A percentile compares a stretch with the other conserved stretches of the same genome.
These are phyloP conservation scores for Schizopora paradoxa DNA, from an alignment of 1,284 basidiomycete species.

Conservation along the genomic window DNA sequence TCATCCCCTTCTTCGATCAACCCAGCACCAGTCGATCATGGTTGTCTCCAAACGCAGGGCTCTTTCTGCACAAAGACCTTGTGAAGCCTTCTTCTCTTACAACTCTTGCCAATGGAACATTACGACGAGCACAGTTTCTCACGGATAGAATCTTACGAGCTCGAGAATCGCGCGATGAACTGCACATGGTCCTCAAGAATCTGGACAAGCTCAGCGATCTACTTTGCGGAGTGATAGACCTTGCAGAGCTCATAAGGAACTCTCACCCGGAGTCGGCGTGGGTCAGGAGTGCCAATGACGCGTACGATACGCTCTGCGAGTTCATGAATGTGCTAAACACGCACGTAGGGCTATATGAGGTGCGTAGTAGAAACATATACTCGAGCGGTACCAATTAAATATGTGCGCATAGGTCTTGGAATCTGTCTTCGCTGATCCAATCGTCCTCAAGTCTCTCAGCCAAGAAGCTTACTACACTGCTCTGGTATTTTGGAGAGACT, in stretches of 20 bases:
- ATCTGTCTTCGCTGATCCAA: slow-evolving; percentile 56
- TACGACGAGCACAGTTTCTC: slow-evolving; percentile 66
- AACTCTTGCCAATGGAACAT: slow-evolving; percentile 63
- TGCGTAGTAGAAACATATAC: slow-evolving; percentile 34
- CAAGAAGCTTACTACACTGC: slow-evolving; percentile 79
- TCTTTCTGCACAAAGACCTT: slow-evolving; percentile 66
- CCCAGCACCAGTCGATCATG: slow-evolving; percentile 38
- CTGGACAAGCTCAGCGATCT: slow-evolving; percentile 93
- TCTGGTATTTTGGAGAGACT: slow-evolving; percentile 92
- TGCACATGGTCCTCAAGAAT: slow-evolving; percentile 86
- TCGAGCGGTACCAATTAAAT: slow-evolving; percentile 14
- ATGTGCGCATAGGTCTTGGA: slow-evolving; percentile 48
- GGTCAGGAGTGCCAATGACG: slow-evolving; percentile 79
- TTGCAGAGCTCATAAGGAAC: slow-evolving; percentile 90
- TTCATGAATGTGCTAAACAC: slow-evolving; percentile 99
- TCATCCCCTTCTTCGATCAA: slow-evolving; percentile 68
- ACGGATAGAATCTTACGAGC: slow-evolving; percentile 71
- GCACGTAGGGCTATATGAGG: slow-evolving; percentile 88
- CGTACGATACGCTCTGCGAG: slow-evolving; percentile 90
- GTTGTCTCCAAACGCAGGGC: slow-evolving; percentile 49
- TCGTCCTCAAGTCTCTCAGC: slow-evolving; percentile 54
- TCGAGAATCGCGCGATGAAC: slow-evolving; percentile 59
- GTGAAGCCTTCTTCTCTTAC: slow-evolving; percentile 57
- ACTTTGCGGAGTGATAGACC: slow-evolving; percentile 93
- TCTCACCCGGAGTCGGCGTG: slow-evolving; percentile 85